Evolutionary conservation across 192 early-diverging fungal species (phyloP).

Genomic region (Entomortierella lignicola): DNA sequence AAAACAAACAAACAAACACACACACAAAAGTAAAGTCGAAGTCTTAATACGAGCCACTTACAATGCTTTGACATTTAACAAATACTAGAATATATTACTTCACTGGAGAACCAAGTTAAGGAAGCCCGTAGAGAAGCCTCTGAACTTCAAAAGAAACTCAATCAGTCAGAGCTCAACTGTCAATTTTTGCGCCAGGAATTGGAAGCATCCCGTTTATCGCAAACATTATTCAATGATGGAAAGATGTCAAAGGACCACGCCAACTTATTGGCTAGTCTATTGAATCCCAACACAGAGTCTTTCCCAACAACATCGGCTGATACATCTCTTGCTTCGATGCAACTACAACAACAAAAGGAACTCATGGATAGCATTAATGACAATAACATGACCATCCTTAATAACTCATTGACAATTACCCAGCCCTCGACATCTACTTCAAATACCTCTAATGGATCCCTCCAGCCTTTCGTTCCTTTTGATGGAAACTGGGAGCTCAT

Average conservation of each 20-base stretch:
- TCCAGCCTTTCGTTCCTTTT: conserved; percentile 44
- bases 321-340: neutral
- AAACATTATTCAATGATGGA: conserved; percentile 45
- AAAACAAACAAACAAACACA: too few relatives aligned
- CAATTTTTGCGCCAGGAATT: conserved; percentile 46
- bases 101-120: conserved; percentile 68
- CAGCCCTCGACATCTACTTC: neutral
- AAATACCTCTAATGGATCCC: conserved; percentile 16
- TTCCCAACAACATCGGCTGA: conserved; percentile 34
- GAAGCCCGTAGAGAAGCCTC: conserved; percentile 64
- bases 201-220: conserved; percentile 41
- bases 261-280: conserved; percentile 43
- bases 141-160: conserved; percentile 58
- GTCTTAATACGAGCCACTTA: neutral
- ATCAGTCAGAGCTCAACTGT: conserved; percentile 44
- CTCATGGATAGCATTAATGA: conserved; percentile 46
- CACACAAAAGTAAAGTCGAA: too few relatives aligned
- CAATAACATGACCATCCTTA: conserved; percentile 54
- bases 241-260: conserved; percentile 46
- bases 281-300: conserved; percentile 51
- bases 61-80: neutral
- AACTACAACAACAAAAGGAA: conserved; percentile 38
- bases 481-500: conserved; percentile 47
- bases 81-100: conserved; percentile 66
- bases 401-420: conserved; percentile 21